A percentile compares a stretch with the other conserved stretches of the same genome.
Evolutionary conservation across 257 asterid genomes (phyloP).

Genomic region (Solanum sitiens): DNA sequence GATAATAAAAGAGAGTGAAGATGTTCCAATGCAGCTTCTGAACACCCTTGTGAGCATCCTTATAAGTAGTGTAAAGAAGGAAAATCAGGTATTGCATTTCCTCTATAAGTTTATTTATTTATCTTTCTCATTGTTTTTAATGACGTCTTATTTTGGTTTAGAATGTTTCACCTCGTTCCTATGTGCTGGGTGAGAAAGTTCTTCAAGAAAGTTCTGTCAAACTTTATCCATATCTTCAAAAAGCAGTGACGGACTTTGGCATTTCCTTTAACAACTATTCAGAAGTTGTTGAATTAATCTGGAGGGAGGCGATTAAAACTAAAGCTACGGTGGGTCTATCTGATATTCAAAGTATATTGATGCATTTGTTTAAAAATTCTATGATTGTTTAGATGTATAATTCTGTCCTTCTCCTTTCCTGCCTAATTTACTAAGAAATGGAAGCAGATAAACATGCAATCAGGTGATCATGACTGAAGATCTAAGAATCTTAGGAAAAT

Average conservation of each 20-base stretch:
- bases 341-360: background rate
- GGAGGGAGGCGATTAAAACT: background rate
- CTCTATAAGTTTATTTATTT: background rate
- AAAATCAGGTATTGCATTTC: conserved; percentile 27
- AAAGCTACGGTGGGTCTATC: conserved; percentile 1
- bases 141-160: background rate
- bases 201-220: conserved; percentile 1
- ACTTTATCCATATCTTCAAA: background rate
- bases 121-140: background rate
- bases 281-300: conserved; percentile 3
- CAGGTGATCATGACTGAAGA: background rate
- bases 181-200: conserved; percentile 9
- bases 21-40: conserved; percentile 37
- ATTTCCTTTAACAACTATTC: background rate
- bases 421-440: background rate
- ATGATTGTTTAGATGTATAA: background rate
- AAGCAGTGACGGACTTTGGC: background rate
- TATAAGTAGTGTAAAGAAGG: conserved; percentile 37
- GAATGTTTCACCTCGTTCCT: conserved; percentile 6
- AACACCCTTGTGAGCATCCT: conserved; percentile 16
- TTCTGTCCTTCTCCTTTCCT: background rate
- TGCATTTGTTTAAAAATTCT: background rate
- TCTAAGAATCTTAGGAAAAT: background rate
- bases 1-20: conserved; percentile 42
- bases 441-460: background rate